A percentile compares a stretch with the other conserved stretches of the same genome.
Conservation (phyloP, 441 rosid species). For the Brassica hybrid region DNA sequence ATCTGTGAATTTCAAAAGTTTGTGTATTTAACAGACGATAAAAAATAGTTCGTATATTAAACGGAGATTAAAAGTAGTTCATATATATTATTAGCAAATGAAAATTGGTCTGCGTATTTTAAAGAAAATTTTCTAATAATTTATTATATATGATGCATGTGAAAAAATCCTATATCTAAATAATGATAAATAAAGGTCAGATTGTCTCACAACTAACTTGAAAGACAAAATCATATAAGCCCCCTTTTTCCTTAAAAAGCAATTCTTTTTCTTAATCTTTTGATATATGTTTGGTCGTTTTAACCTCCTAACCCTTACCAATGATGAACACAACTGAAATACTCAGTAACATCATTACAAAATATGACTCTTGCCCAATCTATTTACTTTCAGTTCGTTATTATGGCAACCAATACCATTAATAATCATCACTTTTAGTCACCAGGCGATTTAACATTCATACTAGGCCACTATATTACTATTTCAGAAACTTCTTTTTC, state of each 20-base stretch:
- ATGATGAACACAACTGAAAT: constrained; percentile 39
- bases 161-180: constrained; percentile 10
- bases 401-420: constrained; percentile 35
- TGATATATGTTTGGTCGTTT: constrained; percentile 36
- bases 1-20: too few species aligned
- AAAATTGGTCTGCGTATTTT: too few species aligned
- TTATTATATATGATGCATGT: neutral
- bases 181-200: constrained; percentile 9
- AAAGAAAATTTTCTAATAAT: too few species aligned
- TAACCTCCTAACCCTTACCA: constrained; percentile 28
- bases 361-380: constrained; percentile 32
- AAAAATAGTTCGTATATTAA: too few species aligned
- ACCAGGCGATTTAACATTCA: constrained; percentile 30
- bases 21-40: too few species aligned
- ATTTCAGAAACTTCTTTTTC: constrained; percentile 22
- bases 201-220: constrained; percentile 37
- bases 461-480: constrained; percentile 25
- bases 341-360: constrained; percentile 41
- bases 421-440: constrained; percentile 34
- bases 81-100: too few species aligned
- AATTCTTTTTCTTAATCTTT: constrained; percentile 31
- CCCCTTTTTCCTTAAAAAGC: neutral
- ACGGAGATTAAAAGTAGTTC: too few species aligned
- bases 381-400: constrained; percentile 33
- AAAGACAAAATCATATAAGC: constrained; percentile 35